phyloP scores from a whole-genome alignment of 257 asterid genomes.

The Euphrasia confusa region DNA sequence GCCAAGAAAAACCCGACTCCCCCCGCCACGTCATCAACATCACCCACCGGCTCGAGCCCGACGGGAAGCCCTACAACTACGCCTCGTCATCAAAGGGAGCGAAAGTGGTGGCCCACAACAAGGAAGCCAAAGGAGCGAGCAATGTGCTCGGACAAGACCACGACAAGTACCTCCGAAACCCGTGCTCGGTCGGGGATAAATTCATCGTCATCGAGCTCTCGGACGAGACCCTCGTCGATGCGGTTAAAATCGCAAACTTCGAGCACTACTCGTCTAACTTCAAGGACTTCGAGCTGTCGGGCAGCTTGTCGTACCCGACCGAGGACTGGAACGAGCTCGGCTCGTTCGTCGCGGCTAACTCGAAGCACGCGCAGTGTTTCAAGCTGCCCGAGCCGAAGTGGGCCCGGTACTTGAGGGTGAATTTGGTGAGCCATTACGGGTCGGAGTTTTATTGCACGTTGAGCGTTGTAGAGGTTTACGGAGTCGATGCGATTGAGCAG shows the following conservation, averaged over 20 bases:
- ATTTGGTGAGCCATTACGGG: conserved; percentile 75
- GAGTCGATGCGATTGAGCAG: conserved; percentile 89
- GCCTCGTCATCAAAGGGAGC: conserved; percentile 94
- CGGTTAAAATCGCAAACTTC: conserved; percentile 80
- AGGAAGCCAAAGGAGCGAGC: conserved; percentile 86
- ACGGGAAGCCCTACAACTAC: conserved; percentile 81
- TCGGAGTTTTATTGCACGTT: conserved; percentile 88
- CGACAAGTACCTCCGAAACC: conserved; percentile 83
- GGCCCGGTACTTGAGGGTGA: conserved; percentile 82
- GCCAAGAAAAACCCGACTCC: conserved; percentile 41
- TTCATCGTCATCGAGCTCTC: conserved; percentile 74
- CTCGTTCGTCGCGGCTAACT: conserved; percentile 70
- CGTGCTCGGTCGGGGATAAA: conserved; percentile 73
- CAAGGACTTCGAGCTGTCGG: conserved; percentile 72
- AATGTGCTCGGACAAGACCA: conserved; percentile 81
- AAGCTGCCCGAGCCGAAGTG: conserved; percentile 85
- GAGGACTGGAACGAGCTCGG: conserved; percentile 74
- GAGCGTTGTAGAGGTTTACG: conserved; percentile 87
- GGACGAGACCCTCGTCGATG: conserved; percentile 81
- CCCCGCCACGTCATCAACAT: conserved; percentile 54
- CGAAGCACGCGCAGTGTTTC: conserved; percentile 78
- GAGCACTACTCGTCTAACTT: conserved; percentile 90
- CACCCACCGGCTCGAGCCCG: conserved; percentile 85
- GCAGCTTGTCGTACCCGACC: conserved; percentile 74
- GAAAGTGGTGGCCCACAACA: conserved; percentile 77